Evolutionary conservation across 345 rosid genomes (phyloP).

Genomic region (Orychophragmus violaceus): DNA sequence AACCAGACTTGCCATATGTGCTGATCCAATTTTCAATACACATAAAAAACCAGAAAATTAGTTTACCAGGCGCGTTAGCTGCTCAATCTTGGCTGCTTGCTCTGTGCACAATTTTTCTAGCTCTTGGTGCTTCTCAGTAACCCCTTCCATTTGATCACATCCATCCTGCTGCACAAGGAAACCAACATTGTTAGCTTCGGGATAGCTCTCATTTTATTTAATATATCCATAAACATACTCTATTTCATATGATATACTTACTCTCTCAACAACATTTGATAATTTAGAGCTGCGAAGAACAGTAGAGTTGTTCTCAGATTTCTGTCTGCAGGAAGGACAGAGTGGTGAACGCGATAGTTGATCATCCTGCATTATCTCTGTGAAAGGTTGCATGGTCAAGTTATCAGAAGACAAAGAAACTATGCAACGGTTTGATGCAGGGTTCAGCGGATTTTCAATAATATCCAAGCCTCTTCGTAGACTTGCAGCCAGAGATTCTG

Average conservation of each 20-base stretch:
- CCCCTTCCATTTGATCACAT: slow-evolving; percentile 27
- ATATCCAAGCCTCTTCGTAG: slow-evolving; percentile 85
- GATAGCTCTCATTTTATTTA: not conserved
- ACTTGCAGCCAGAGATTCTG: slow-evolving; percentile 91
- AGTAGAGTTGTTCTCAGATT: slow-evolving; percentile 29
- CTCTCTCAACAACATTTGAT: slow-evolving; percentile 35
- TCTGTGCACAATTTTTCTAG: slow-evolving; percentile 63
- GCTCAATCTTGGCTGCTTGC: slow-evolving; percentile 79
- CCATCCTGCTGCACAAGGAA: slow-evolving; percentile 39
- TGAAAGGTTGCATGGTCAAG: slow-evolving; percentile 56
- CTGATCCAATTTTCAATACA: not conserved
- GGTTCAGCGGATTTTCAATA: slow-evolving; percentile 60
- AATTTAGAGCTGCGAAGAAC: slow-evolving; percentile 25
- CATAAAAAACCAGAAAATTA: not conserved
- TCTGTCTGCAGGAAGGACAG: slow-evolving; percentile 66
- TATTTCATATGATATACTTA: slow-evolving; percentile 37
- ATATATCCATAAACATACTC: slow-evolving; percentile 6
- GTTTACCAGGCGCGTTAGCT: slow-evolving; percentile 52
- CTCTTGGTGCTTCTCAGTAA: slow-evolving; percentile 44
- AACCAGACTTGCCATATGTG: slow-evolving; percentile 5
- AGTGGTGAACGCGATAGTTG: slow-evolving; percentile 31
- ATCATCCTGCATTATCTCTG: slow-evolving; percentile 40
- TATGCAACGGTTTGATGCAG: slow-evolving; percentile 52
- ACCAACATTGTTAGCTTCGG: not conserved
- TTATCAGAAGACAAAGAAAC: slow-evolving; percentile 75